Percentiles rank a stretch among this genome's conserved stretches.
Evolutionary conservation across 2,329 filamentous ascomycete species (phyloP).

Genomic region (Fusarium bactridioides): DNA sequence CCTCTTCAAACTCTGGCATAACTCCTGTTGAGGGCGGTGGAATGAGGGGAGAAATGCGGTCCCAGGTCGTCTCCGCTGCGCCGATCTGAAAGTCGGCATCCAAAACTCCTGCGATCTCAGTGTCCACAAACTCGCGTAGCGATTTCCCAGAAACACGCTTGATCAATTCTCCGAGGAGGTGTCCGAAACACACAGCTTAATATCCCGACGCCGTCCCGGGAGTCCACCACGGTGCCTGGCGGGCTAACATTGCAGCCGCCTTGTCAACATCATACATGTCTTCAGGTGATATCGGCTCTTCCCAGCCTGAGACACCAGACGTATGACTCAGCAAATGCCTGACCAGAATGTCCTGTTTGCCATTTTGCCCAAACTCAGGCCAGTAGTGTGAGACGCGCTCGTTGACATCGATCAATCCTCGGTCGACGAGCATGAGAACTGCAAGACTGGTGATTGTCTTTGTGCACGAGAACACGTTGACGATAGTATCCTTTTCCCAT

Average conservation of each 20-base stretch:
- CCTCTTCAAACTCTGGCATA: not conserved
- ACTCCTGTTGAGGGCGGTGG: not conserved
- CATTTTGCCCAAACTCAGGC: conserved; percentile 23
- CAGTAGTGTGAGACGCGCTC: conserved; percentile 17
- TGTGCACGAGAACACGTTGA: conserved; percentile 21
- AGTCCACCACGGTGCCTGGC: not conserved
- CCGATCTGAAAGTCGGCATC: not conserved
- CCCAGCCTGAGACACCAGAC: conserved; percentile 8
- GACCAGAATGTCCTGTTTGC: conserved; percentile 14
- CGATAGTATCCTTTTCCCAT: not conserved
- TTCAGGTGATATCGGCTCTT: not conserved
- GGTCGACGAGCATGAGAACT: conserved; percentile 11
- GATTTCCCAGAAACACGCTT: not conserved
- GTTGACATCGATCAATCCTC: not conserved
- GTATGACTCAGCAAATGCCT: conserved; percentile 2
- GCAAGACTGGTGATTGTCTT: conserved; percentile 26
- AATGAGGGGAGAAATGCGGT: accelerated
- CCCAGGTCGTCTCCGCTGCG: not conserved
- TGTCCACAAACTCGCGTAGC: not conserved
- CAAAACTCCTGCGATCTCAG: not conserved
- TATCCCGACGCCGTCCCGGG: not conserved
- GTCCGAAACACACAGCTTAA: not conserved
- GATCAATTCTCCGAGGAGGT: not conserved
- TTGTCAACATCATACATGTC: not conserved
- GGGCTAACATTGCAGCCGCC: not conserved